These are phyloP conservation scores for Claviceps paspali DNA, from an alignment of 2,329 filamentous ascomycete species.

Conservation along the genomic window DNA sequence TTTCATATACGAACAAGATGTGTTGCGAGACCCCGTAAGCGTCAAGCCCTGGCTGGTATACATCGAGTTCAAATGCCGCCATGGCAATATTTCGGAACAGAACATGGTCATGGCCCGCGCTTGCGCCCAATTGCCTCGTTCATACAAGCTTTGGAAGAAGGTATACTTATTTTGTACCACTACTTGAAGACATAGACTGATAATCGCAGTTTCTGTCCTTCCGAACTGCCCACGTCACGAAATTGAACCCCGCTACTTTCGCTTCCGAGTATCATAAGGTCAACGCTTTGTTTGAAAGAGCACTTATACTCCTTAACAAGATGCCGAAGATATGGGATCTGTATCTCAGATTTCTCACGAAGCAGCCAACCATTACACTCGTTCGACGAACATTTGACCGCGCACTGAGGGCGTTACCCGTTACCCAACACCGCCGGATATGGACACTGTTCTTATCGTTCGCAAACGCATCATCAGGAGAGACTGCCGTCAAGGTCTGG, in stretches of 20 bases:
- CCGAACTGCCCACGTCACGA: conserved; percentile 63
- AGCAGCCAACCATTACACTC: conserved; percentile 79
- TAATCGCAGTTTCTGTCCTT: conserved; percentile 61
- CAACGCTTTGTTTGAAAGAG: conserved; percentile 85
- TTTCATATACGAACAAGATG: conserved; percentile 90
- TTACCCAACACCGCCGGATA: conserved; percentile 90
- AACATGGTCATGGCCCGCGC: conserved; percentile 80
- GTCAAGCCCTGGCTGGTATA: conserved; percentile 94
- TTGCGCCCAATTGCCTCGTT: conserved; percentile 76
- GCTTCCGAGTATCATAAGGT: conserved; percentile 79
- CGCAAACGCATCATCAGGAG: conserved; percentile 75
- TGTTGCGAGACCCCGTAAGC: conserved; percentile 69
- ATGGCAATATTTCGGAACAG: conserved; percentile 75
- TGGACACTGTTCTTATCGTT: conserved; percentile 88
- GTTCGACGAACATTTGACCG: conserved; percentile 84
- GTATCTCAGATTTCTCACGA: conserved; percentile 80
- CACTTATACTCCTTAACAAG: conserved; percentile 87
- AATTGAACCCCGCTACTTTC: conserved; percentile 69
- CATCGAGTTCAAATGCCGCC: conserved; percentile 75
- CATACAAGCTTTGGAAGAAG: conserved; percentile 98
- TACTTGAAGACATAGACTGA: conserved; percentile 6
- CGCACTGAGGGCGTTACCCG: conserved; percentile 75
- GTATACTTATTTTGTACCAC: conserved; percentile 24
- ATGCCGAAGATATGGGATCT: conserved; percentile 99
- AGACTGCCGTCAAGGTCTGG: conserved; percentile 89